These are phyloP conservation scores for Pythium aquatile DNA, from an alignment of 352 stramenopile species.

Conservation along the genomic window DNA sequence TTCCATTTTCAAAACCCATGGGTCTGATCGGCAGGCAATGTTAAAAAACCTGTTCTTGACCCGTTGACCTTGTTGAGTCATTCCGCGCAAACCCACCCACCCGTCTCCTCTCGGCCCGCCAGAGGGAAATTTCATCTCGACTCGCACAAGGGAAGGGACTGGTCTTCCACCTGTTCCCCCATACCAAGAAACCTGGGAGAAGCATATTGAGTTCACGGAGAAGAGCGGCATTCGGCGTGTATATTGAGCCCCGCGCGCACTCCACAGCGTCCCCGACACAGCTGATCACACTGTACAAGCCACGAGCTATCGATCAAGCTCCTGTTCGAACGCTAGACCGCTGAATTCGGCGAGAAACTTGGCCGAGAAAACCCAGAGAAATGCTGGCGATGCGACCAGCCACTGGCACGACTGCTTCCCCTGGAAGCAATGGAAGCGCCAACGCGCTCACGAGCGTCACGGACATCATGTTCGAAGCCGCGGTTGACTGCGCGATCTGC, in stretches of 20 bases:
- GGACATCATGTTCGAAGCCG: constrained; percentile 46
- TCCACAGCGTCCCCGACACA: neutral
- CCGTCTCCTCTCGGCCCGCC: neutral
- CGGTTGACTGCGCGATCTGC: constrained; percentile 71
- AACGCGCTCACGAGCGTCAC: constrained; percentile 23
- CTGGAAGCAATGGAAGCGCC: constrained; percentile 13
- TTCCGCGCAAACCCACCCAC: constrained; percentile 10
- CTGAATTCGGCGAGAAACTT: neutral
- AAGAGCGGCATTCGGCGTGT: neutral
- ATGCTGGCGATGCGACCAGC: constrained; percentile 22
- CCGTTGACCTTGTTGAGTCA: neutral
- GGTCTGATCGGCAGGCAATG: neutral
- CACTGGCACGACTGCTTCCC: constrained; percentile 9
- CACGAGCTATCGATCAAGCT: neutral
- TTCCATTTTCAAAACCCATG: neutral
- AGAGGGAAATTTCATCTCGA: neutral
- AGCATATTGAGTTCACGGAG: neutral
- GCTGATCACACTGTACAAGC: neutral
- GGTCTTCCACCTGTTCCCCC: neutral
- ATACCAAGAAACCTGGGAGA: neutral
- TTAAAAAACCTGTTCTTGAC: neutral
- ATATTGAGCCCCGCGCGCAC: neutral
- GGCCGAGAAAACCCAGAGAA: neutral
- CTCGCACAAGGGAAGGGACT: neutral
- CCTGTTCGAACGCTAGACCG: neutral